phyloP scores from a whole-genome alignment of 352 stramenopile genomes.

The Phytophthora megakarya region DNA sequence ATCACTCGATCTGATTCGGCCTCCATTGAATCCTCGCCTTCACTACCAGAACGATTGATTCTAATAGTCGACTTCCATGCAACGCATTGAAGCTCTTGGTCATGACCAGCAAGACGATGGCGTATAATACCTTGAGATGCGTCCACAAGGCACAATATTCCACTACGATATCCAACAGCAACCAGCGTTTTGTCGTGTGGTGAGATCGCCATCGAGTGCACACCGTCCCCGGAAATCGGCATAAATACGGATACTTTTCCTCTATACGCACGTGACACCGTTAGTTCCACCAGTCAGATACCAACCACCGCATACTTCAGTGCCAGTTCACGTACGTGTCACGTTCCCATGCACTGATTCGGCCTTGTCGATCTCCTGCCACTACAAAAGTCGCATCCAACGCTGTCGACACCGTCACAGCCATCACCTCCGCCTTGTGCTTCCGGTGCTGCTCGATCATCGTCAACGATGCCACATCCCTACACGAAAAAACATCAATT shows the following conservation, averaged over 20 bases:
- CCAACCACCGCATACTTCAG: neutral
- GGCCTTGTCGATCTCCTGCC: conserved; percentile 63
- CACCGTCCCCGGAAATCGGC: conserved; percentile 54
- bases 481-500: conserved; percentile 12
- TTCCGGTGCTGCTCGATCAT: conserved; percentile 73
- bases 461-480: conserved; percentile 51
- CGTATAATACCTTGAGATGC: conserved; percentile 33
- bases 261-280: conserved; percentile 28
- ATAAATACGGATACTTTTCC: conserved; percentile 47
- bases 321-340: conserved; percentile 46
- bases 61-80: conserved; percentile 40
- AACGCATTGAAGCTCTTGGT: conserved; percentile 73
- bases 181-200: conserved; percentile 57
- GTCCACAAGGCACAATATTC: conserved; percentile 65
- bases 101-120: conserved; percentile 62
- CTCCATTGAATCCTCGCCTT: neutral
- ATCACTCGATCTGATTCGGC: neutral
- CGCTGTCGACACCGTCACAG: conserved; percentile 35
- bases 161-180: conserved; percentile 75
- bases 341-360: conserved; percentile 61
- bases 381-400: conserved; percentile 55
- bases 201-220: conserved; percentile 61
- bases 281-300: conserved; percentile 3
- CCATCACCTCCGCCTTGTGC: conserved; percentile 63
- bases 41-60: neutral